Percentiles rank a stretch among this genome's conserved stretches.
These are phyloP conservation scores for Scheffersomyces quercinus DNA, from an alignment of 1,139 yeast species.

Conservation along the genomic window DNA sequence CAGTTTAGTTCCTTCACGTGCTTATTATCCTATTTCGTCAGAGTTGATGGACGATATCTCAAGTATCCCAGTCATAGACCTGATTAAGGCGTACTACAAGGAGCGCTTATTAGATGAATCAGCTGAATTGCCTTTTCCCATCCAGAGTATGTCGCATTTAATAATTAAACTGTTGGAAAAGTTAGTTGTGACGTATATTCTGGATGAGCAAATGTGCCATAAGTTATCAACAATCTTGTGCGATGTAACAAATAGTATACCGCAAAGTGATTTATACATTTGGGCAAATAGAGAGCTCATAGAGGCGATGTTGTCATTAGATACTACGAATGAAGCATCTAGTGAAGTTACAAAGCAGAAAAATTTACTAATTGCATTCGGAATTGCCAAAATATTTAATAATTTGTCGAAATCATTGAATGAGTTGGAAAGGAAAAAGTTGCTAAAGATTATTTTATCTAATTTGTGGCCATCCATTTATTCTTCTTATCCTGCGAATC, in stretches of 20 bases:
- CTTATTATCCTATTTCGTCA: constrained; percentile 45
- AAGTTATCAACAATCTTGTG: constrained; percentile 11
- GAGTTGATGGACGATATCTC: constrained; percentile 6
- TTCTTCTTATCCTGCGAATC: constrained; percentile 45
- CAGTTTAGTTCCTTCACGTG: constrained; percentile 58
- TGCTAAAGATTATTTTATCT: constrained; percentile 37
- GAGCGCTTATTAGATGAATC: constrained; percentile 2
- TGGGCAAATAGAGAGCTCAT: constrained; percentile 23
- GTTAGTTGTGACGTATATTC: constrained; percentile 3
- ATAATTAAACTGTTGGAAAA: constrained; percentile 2
- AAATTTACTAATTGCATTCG: constrained; percentile 38
- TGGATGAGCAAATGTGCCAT: constrained; percentile 4
- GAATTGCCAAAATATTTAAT: constrained; percentile 46
- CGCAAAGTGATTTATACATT: constrained; percentile 3
- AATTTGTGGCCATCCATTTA: constrained; percentile 49
- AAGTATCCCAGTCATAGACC: not conserved
- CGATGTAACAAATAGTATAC: constrained; percentile 12
- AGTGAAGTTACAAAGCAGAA: constrained; percentile 17
- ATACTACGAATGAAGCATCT: constrained; percentile 10
- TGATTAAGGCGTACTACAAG: constrained; percentile 9
- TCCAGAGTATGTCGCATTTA: constrained; percentile 4
- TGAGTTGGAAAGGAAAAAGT: constrained; percentile 27
- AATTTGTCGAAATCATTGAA: constrained; percentile 28
- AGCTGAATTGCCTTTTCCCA: constrained; percentile 4
- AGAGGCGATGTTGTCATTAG: constrained; percentile 25